Percentiles rank a stretch among this genome's conserved stretches.
Conservation (phyloP, 495 filamentous ascomycete species). For the Parathielavia appendiculata region DNA sequence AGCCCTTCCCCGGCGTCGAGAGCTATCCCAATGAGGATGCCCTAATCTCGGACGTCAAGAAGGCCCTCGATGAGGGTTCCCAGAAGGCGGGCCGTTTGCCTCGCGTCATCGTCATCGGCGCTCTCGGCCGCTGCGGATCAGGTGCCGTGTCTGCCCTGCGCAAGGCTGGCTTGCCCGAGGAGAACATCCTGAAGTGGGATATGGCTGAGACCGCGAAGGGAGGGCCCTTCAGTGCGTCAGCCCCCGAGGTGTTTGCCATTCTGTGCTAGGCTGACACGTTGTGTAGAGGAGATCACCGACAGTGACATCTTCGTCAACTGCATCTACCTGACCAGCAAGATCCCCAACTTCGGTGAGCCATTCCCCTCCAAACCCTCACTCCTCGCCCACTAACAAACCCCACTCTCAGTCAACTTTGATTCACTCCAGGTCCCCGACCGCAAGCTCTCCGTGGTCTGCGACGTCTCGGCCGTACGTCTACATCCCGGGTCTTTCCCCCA, state of each 20-base stretch:
- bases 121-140: constrained; percentile 77
- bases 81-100: constrained; percentile 55
- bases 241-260: background rate
- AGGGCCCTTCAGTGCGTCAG: constrained; percentile 63
- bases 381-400: background rate
- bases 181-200: constrained; percentile 85
- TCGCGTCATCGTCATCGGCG: constrained; percentile 57
- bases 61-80: constrained; percentile 63
- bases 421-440: constrained; percentile 63
- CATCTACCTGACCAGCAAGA: constrained; percentile 66
- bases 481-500: constrained; percentile 41
- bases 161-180: constrained; percentile 67
- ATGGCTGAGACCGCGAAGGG: constrained; percentile 79
- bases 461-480: constrained; percentile 71
- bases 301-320: constrained; percentile 84
- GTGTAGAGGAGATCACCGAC: constrained; percentile 66
- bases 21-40: constrained; percentile 72
- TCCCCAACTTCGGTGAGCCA: constrained; percentile 32
- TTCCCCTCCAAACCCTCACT: background rate
- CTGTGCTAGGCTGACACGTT: constrained; percentile 8
- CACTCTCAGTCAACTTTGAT: constrained; percentile 55
- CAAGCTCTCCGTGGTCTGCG: constrained; percentile 79
- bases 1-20: constrained; percentile 60
- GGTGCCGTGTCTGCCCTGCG: constrained; percentile 78
- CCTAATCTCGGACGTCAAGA: constrained; percentile 68